A percentile compares a stretch with the other conserved stretches of the same genome.
Evolutionary conservation across 2,329 filamentous ascomycete species (phyloP).

Genomic region (Diaporthe sp.): DNA sequence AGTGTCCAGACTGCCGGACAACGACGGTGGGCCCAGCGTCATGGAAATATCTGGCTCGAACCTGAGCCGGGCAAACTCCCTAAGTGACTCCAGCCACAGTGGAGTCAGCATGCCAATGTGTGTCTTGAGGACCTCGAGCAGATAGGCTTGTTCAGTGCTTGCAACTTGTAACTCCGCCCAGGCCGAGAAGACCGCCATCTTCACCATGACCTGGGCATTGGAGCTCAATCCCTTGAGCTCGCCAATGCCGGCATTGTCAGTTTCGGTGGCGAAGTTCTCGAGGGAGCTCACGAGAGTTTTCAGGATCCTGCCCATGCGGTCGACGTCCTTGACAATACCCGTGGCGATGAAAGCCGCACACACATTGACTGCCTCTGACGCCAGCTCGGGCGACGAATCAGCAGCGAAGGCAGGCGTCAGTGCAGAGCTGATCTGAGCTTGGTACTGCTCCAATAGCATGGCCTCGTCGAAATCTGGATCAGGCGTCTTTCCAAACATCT

Average conservation of each 20-base stretch:
- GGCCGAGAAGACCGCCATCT: conserved; percentile 95
- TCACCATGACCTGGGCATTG: conserved; percentile 98
- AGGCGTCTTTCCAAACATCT: conserved; percentile 94
- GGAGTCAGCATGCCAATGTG: conserved; percentile 92
- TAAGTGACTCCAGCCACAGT: conserved; percentile 90
- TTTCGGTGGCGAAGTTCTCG: conserved; percentile 88
- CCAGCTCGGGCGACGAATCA: conserved; percentile 95
- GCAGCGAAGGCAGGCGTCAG: conserved; percentile 95
- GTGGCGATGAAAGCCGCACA: conserved; percentile 98
- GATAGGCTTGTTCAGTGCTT: conserved; percentile 89
- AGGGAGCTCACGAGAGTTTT: conserved; percentile 91
- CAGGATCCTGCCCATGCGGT: conserved; percentile 98
- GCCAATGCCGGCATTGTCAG: conserved; percentile 87
- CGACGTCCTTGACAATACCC: conserved; percentile 95
- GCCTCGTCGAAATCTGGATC: conserved; percentile 99
- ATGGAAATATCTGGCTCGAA: conserved; percentile 99
- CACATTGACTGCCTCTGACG: conserved; percentile 95
- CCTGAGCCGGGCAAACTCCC: conserved; percentile 88
- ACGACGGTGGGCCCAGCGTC: conserved; percentile 81
- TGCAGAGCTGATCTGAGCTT: conserved; percentile 97
- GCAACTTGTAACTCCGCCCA: conserved; percentile 98
- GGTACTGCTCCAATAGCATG: conserved; percentile 96
- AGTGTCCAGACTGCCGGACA: conserved; percentile 88
- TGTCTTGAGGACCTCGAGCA: conserved; percentile 87
- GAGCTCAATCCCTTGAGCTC: conserved; percentile 93